A percentile compares a stretch with the other conserved stretches of the same genome.
phyloP scores from a whole-genome alignment of 1,284 basidiomycete species.

The Cystobasidium pallidum region DNA sequence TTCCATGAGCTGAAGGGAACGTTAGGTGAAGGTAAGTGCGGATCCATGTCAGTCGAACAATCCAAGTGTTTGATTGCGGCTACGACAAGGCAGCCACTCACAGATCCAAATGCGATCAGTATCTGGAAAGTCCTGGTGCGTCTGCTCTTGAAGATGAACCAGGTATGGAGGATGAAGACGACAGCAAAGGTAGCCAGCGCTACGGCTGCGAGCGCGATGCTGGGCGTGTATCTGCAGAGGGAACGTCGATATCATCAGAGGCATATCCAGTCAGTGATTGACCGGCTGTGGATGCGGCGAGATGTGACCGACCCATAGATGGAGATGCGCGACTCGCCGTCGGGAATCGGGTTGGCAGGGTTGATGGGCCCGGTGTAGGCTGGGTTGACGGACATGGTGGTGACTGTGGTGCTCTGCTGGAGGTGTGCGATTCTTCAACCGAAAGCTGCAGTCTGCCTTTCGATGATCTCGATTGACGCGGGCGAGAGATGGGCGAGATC shows the following conservation, averaged over 20 bases:
- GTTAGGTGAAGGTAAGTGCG: not conserved
- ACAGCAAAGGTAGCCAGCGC: slow-evolving; percentile 54
- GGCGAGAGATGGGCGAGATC: no score
- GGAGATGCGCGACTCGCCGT: slow-evolving; percentile 33
- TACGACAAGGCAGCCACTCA: not conserved
- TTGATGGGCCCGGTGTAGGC: slow-evolving; percentile 34
- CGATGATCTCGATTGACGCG: no score
- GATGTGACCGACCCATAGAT: slow-evolving; percentile 34
- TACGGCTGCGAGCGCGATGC: slow-evolving; percentile 53
- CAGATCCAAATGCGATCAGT: slow-evolving; percentile 46
- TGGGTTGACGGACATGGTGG: slow-evolving; percentile 21
- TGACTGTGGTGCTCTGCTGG: no score
- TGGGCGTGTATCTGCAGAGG: slow-evolving; percentile 55
- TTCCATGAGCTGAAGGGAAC: slow-evolving; percentile 45
- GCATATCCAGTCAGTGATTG: no score
- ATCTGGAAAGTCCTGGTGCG: slow-evolving; percentile 46
- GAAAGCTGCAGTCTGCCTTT: no score
- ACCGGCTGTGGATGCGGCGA: no score
- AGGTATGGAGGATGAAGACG: slow-evolving; percentile 52
- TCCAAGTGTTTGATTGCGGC: no score
- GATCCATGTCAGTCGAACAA: not conserved
- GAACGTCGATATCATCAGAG: no score
- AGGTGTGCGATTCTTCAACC: no score
- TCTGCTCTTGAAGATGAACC: slow-evolving; percentile 46
- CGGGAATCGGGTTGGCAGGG: slow-evolving; percentile 23